Evolutionary conservation across 2,329 filamentous ascomycete species (phyloP).

Genomic region (Beauveria rudraprayagi): DNA sequence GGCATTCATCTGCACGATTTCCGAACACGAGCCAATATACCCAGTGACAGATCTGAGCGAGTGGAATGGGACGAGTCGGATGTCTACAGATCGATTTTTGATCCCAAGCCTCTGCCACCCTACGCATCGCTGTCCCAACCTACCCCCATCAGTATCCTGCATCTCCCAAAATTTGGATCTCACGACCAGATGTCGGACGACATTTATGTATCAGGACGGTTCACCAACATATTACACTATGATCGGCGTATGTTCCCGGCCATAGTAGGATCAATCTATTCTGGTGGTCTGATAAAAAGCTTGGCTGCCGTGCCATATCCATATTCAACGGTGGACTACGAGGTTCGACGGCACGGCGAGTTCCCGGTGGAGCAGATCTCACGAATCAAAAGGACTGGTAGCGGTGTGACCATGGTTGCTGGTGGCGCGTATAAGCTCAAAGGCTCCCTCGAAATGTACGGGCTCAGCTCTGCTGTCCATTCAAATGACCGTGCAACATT

Average conservation of each 20-base stretch:
- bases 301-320: conserved; percentile 62
- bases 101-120: conserved; percentile 42
- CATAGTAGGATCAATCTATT: conserved; percentile 71
- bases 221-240: conserved; percentile 82
- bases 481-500: conserved; percentile 19
- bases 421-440: conserved; percentile 89
- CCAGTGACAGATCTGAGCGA: conserved; percentile 27
- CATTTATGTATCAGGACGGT: conserved; percentile 83
- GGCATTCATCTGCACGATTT: conserved; percentile 80
- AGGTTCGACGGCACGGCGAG: conserved; percentile 46
- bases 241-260: conserved; percentile 78
- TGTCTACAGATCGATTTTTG: conserved; percentile 35
- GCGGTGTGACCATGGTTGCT: conserved; percentile 63
- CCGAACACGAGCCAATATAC: conserved; percentile 35
- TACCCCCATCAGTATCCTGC: conserved; percentile 74
- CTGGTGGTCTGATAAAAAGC: conserved; percentile 69
- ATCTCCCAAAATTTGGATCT: conserved; percentile 53
- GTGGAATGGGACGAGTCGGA: conserved; percentile 25
- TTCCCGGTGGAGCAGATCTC: conserved; percentile 47
- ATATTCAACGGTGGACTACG: conserved; percentile 54
- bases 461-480: conserved; percentile 34
- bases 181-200: conserved; percentile 57
- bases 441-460: conserved; percentile 83
- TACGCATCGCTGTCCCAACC: conserved; percentile 73
- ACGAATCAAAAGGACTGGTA: conserved; percentile 42